These are phyloP conservation scores for Penicillium verhagenii DNA, from an alignment of 495 filamentous ascomycete species.

Conservation along the genomic window DNA sequence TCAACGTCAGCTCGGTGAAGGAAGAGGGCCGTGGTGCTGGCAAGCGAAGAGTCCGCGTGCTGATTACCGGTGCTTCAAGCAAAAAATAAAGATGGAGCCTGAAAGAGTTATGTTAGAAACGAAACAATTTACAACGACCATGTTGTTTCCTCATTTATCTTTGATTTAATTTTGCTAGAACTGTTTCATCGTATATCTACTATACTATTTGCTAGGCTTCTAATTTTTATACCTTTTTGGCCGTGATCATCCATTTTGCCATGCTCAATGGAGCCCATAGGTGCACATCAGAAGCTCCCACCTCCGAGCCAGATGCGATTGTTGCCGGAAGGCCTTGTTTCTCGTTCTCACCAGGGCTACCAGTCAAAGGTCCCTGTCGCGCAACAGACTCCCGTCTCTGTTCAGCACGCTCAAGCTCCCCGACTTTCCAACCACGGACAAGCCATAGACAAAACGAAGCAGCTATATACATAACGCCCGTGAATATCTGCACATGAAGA, in stretches of 20 bases:
- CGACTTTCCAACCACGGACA: conserved; percentile 58
- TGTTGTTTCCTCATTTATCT: too few relatives aligned
- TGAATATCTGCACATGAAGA: conserved; percentile 63
- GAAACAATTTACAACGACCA: conserved; percentile 2
- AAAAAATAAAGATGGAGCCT: conserved; percentile 2
- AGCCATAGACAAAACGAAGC: conserved; percentile 52
- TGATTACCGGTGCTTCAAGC: conserved; percentile 28
- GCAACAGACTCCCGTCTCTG: conserved; percentile 13
- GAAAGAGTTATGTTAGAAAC: neutral
- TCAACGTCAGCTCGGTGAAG: conserved; percentile 86
- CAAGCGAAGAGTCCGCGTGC: conserved; percentile 66
- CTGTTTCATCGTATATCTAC: neutral
- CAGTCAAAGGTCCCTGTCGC: conserved; percentile 11
- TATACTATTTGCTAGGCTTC: neutral
- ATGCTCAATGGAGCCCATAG: conserved; percentile 31
- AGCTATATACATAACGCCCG: conserved; percentile 63
- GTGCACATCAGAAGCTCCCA: neutral
- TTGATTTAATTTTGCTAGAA: neutral
- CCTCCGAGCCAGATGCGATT: neutral
- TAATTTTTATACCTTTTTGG: conserved; percentile 31
- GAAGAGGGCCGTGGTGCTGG: conserved; percentile 79
- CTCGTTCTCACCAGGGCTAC: conserved; percentile 1
- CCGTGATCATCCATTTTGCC: conserved; percentile 33
- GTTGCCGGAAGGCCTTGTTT: conserved; percentile 16
- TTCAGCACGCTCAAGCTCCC: conserved; percentile 46